These are phyloP conservation scores for Entrophospora sp. DNA, from an alignment of 192 early-diverging fungal species.

Conservation along the genomic window DNA sequence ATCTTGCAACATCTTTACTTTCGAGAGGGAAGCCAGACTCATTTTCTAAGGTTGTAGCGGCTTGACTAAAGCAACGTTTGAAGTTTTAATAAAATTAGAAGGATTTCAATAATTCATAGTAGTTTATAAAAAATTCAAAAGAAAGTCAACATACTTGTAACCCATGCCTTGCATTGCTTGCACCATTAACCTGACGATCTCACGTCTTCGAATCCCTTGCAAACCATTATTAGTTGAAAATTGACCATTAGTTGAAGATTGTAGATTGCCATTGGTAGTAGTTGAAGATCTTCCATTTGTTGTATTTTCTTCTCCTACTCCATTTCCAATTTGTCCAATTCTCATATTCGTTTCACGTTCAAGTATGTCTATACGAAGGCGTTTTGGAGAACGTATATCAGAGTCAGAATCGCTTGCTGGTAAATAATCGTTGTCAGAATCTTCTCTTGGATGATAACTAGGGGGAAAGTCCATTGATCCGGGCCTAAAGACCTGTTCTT, in stretches of 20 bases:
- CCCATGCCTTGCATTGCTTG: conserved; percentile 81
- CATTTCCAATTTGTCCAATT: conserved; percentile 12
- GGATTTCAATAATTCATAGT: too few species aligned
- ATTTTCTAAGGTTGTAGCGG: conserved; percentile 57
- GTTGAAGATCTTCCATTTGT: conserved; percentile 13
- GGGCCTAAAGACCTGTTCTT: too few species aligned
- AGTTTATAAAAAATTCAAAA: too few species aligned
- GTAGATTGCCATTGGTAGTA: conserved; percentile 8
- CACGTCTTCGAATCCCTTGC: conserved; percentile 24
- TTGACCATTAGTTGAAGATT: conserved; percentile 10
- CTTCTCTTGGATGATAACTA: conserved; percentile 18
- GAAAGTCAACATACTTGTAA: conserved; percentile 65
- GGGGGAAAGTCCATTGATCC: too few species aligned
- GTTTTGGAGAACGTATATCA: conserved; percentile 15
- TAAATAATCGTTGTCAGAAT: conserved; percentile 5
- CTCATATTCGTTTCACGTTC: conserved; percentile 9
- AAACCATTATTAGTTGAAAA: neutral
- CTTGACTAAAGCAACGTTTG: conserved; percentile 37
- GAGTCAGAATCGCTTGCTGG: conserved; percentile 15
- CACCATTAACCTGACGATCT: conserved; percentile 81
- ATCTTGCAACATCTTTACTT: conserved; percentile 53
- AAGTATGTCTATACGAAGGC: conserved; percentile 16
- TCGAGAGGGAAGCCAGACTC: conserved; percentile 82
- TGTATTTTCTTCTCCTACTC: conserved; percentile 14
- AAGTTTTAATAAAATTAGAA: neutral